Evolutionary conservation across 164 flowering plant genomes (phyloP), one percentile per base, ranked within the genome.

Genomic region (Akebia trifoliata): DNA sequence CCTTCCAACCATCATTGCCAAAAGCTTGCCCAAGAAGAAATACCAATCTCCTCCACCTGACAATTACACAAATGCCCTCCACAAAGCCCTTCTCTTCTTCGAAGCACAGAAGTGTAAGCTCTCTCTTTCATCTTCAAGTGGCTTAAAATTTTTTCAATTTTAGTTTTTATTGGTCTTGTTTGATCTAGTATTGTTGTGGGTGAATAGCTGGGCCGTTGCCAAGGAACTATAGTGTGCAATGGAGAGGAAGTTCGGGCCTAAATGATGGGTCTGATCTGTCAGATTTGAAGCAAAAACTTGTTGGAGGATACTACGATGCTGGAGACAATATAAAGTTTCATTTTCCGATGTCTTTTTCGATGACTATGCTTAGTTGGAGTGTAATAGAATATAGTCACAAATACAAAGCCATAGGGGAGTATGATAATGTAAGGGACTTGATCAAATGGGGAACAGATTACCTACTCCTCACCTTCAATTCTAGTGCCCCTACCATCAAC

Each of bases 391-490:
- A 91, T 52, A 64, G 69, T 29, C 79, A 77, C 64, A 91, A 91
- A 46, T 91, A 79, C 67, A 29, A 75, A 15, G 69, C 73, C 18
- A 75, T 79, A 6, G 73, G 68, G 3, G 94, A 91, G 68, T 78
- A 77, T 52, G 63, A 82, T 31, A 94, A 91, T 40, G 63, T 70
- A 8, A 60, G 77, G 30, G 92, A 86, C 2, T 75, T 87, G 65
- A 84, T 91, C 79, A 85, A 84, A 61, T 86, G 97, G 96, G 97
- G 97, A 11, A 83, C 86, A 2, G 96, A 91, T 64, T 91, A 91
- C 67, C 59, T 91, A 45, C 92, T 91, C 64, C 48, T 54, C 0
- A 87, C 94, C 53, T 87, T 87, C 86, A 87, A 91, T 56, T 73
- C 78, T 39, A 55, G 84, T 9, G 81, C 96, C 40, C 63, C 78